These are phyloP conservation scores for Candida multigemmis DNA, from an alignment of 805 yeast species.

Conservation along the genomic window DNA sequence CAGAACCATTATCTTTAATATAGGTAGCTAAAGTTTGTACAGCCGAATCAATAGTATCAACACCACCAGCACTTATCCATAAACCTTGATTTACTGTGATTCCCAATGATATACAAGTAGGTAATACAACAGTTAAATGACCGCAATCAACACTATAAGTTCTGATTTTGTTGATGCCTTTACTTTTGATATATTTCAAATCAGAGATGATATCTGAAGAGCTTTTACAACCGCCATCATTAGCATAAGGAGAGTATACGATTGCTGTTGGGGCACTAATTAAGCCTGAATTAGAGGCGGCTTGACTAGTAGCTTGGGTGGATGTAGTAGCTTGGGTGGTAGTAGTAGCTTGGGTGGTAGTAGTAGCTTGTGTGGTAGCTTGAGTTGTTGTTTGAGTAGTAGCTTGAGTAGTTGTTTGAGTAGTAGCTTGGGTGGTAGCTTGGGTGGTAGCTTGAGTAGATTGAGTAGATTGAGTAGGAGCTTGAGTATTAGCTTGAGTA, in stretches of 20 bases:
- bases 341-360: slow-evolving; percentile 12
- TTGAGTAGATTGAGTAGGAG: slow-evolving; percentile 3
- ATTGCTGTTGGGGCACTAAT: slow-evolving; percentile 45
- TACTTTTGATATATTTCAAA: slow-evolving; percentile 44
- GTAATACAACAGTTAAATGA: slow-evolving; percentile 54
- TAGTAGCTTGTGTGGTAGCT: slow-evolving; percentile 10
- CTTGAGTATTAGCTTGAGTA: slow-evolving; percentile 6
- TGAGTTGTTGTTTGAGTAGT: slow-evolving; percentile 6
- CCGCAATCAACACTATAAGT: slow-evolving; percentile 85
- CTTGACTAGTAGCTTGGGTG: slow-evolving; percentile 6
- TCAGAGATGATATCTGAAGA: slow-evolving; percentile 47
- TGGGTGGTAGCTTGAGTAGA: slow-evolving; percentile 5
- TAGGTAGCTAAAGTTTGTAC: slow-evolving; percentile 44
- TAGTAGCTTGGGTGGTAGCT: slow-evolving; percentile 6
- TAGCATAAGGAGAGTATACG: slow-evolving; percentile 72
- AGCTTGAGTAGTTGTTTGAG: slow-evolving; percentile 7
- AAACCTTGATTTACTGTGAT: slow-evolving; percentile 77
- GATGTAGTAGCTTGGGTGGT: slow-evolving; percentile 8
- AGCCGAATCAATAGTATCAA: slow-evolving; percentile 55
- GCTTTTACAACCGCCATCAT: slow-evolving; percentile 61
- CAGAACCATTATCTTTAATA: slow-evolving; percentile 52
- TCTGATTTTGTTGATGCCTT: slow-evolving; percentile 61
- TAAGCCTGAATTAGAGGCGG: slow-evolving; percentile 8
- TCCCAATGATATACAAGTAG: slow-evolving; percentile 51
- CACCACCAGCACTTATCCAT: slow-evolving; percentile 64